These are phyloP conservation scores for Olyra latifolia DNA, from an alignment of 176 grass and related monocot species.

Conservation along the genomic window DNA sequence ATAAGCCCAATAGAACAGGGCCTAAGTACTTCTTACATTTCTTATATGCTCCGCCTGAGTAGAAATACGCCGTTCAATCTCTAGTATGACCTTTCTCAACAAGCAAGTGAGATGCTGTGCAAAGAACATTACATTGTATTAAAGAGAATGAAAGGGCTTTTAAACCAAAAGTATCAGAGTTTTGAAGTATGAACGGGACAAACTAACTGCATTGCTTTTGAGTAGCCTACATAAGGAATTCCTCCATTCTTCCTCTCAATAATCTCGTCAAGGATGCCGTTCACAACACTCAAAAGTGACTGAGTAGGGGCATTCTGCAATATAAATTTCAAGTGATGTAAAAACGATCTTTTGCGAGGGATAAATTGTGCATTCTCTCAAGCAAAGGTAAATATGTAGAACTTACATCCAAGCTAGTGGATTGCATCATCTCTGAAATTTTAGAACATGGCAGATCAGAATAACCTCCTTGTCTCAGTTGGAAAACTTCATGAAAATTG, in stretches of 20 bases:
- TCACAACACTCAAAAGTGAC: constrained; percentile 72
- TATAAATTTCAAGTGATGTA: neutral
- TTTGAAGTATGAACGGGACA: constrained; percentile 39
- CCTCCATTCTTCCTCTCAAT: constrained; percentile 72
- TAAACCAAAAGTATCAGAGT: constrained; percentile 1
- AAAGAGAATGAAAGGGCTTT: neutral
- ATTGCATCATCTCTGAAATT: constrained; percentile 77
- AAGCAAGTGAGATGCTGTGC: constrained; percentile 53
- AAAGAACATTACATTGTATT: constrained; percentile 1
- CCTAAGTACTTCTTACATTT: too few species aligned
- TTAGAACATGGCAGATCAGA: constrained; percentile 63
- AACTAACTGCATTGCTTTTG: constrained; percentile 74
- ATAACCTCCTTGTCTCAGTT: constrained; percentile 58
- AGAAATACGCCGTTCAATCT: constrained; percentile 68
- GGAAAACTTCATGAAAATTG: constrained; percentile 75
- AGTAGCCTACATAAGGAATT: constrained; percentile 80
- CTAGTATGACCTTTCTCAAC: constrained; percentile 65
- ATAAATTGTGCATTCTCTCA: neutral
- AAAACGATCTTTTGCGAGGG: neutral
- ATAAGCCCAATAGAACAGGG: too few species aligned
- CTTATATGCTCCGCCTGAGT: constrained; percentile 74
- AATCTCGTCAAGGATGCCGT: constrained; percentile 65
- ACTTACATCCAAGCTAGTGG: constrained; percentile 70
- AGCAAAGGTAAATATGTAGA: neutral
- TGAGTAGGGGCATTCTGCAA: constrained; percentile 77